Evolutionary conservation across 208 protist species (phyloP).

Genomic region (Leishmania major): DNA sequence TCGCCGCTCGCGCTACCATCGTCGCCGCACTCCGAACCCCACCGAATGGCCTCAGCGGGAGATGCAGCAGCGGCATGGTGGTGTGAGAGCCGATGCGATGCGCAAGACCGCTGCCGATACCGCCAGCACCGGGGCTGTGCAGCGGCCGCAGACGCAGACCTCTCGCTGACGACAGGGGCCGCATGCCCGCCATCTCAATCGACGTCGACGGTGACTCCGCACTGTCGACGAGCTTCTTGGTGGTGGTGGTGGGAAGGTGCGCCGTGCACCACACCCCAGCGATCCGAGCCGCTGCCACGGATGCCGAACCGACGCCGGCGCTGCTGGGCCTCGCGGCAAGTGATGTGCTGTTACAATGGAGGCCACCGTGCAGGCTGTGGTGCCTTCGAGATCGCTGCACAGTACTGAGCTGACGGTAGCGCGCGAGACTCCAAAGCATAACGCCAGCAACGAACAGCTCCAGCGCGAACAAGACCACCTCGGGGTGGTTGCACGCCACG

Average conservation of each 20-base stretch:
- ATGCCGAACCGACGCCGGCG: not conserved
- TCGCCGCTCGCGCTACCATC: not conserved
- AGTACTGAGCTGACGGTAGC: not conserved
- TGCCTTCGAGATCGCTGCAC: not conserved
- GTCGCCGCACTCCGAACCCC: not conserved
- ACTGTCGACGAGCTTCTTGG: not conserved
- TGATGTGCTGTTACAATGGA: not conserved
- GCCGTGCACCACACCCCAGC: not conserved
- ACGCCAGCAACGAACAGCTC: not conserved
- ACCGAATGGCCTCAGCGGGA: not conserved
- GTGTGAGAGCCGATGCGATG: not conserved
- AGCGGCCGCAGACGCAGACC: not conserved
- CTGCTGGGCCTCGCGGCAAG: not conserved
- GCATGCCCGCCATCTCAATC: not conserved
- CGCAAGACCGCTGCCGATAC: not conserved
- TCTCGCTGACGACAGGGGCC: not conserved
- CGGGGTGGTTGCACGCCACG: constrained; percentile 2
- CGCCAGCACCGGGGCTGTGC: not conserved
- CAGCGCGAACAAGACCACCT: constrained; percentile 1
- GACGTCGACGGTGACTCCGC: not conserved
- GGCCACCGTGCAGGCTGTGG: not conserved
- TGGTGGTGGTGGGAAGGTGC: not conserved
- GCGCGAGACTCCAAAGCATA: not conserved
- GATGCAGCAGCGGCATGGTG: not conserved
- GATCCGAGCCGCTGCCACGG: not conserved